phyloP scores from a whole-genome alignment of 1,139 yeast genomes.

The Arxiozyma heterogenica region DNA sequence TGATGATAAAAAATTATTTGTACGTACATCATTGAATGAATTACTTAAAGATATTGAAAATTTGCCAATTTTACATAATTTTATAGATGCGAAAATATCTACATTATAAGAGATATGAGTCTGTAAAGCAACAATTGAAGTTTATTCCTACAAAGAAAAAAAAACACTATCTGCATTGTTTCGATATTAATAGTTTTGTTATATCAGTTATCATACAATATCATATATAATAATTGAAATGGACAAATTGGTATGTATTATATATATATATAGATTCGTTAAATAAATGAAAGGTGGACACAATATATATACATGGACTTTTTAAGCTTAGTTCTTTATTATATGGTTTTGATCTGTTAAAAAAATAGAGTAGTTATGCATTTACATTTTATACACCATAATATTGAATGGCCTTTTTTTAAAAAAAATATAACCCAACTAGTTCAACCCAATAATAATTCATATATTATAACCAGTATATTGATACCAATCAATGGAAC shows the following conservation, averaged over 20 bases:
- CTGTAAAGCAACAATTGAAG: not conserved
- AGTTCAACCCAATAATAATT: slow-evolving; percentile 51
- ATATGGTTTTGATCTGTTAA: not conserved
- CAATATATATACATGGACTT: not conserved
- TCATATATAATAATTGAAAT: not conserved
- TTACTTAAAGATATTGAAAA: slow-evolving; percentile 1
- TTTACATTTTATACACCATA: not conserved
- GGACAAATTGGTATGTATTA: not conserved
- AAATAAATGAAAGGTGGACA: not conserved
- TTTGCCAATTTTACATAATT: slow-evolving; percentile 3
- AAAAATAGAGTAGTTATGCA: not conserved
- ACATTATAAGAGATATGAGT: not conserved
- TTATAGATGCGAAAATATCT: slow-evolving; percentile 2
- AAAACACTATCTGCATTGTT: not conserved
- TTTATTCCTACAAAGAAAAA: not conserved
- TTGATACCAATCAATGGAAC: slow-evolving; percentile 67
- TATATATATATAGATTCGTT: no score
- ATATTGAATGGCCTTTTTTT: not conserved
- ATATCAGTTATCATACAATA: not conserved
- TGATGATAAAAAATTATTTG: not conserved
- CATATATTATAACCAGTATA: slow-evolving; percentile 58
- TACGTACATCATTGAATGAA: not conserved
- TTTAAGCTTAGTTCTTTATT: no score
- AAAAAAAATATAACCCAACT: not conserved
- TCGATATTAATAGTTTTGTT: no score